Evolutionary conservation across 495 filamentous ascomycete species (phyloP).

Genomic region (Daldinia decipiens): DNA sequence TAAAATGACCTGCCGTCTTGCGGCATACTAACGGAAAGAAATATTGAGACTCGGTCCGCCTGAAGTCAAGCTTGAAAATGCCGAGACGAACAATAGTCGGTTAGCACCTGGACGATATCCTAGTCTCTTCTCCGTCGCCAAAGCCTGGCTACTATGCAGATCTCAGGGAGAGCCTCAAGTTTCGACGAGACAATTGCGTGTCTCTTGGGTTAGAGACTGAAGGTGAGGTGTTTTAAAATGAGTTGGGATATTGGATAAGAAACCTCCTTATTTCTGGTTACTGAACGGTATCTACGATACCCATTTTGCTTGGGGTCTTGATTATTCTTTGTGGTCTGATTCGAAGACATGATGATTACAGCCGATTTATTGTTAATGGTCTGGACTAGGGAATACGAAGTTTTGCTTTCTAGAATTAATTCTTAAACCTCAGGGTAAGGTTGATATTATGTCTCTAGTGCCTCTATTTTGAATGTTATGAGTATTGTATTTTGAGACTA

Average conservation of each 20-base stretch:
- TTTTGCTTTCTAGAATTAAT: neutral
- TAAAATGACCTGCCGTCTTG: neutral
- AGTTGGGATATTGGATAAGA: neutral
- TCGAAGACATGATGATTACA: neutral
- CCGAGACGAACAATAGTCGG: neutral
- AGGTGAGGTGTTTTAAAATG: neutral
- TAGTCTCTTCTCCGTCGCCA: neutral
- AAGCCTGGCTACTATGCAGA: neutral
- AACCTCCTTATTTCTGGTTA: neutral
- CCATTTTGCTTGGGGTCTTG: neutral
- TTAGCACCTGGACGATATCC: neutral
- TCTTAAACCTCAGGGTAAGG: neutral
- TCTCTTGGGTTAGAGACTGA: neutral
- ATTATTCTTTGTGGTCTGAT: neutral
- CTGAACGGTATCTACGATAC: neutral
- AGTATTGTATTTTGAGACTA: neutral
- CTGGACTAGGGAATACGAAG: neutral
- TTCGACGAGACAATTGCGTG: neutral
- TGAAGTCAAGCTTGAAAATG: neutral
- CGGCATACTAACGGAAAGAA: neutral
- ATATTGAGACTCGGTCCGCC: slow-evolving; percentile 1
- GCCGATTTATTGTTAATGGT: neutral
- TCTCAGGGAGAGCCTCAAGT: neutral
- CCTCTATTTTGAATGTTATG: neutral
- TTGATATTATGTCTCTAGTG: neutral